Evolutionary conservation across 2,329 filamentous ascomycete species (phyloP), one percentile per base, ranked within the genome.

Genomic region (Pseudogymnoascus sp.): DNA sequence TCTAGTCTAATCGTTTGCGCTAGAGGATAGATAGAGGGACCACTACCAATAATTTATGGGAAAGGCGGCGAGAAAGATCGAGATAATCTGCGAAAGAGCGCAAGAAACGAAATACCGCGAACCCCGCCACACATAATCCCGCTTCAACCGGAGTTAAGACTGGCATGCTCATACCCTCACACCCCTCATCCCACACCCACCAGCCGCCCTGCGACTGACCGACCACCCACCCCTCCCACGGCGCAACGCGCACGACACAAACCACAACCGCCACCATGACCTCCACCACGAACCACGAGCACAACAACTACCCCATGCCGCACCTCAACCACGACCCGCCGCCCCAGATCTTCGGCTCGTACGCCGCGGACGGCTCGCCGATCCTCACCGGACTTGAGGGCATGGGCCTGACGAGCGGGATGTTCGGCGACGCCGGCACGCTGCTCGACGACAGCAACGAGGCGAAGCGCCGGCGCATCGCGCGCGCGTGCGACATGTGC

Each of bases 391-490:
- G 83, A 63, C 80, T 83, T 15, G 50, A 59, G 9, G 50, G 26
- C 50, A 44, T 44, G 40, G 40, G 40, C 4, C 75, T 87, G 62
- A 78, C 81, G 33, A 79, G 80, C n/a, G 83, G 84, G 63, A 82
- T 87, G 78, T 86, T 84, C 66, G 78, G 80, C 26, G 83, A 86
- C 67, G 81, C 83, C 21, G 79, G 78, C 21, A 75, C 80, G 42
- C 73, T 87, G 65, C 76, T 86, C 63, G 85, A 87, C 67, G 86
- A 89, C 69, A 82, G 83, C 63, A 90, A 87, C 70, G 93, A 97
- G 72, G 86, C 92, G 19, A 97, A 82, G 70, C 72, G 80, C 61
- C 75, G 80, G 62, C 75, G 81, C 62, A 80, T 83, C 60, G 79
- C 78, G 26, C 75, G 83, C 70, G 83, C 82, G 62, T 85, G 83